Evolutionary conservation across 495 filamentous ascomycete genomes (phyloP).

Genomic region (Penicillium waksmanii): DNA sequence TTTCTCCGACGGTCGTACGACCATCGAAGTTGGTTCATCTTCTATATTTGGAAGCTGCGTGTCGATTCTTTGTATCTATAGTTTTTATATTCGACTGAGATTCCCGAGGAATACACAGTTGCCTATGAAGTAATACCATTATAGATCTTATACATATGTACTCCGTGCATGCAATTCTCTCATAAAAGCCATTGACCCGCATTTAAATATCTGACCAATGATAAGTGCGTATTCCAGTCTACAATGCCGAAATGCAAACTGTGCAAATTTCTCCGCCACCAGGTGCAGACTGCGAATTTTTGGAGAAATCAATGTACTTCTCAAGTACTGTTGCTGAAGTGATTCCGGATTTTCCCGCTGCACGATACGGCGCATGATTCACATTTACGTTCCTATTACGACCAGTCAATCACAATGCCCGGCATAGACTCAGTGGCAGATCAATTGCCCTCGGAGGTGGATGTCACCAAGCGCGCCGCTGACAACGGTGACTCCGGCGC

Average conservation of each 20-base stretch:
- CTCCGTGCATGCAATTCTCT: no score
- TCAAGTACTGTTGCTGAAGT: neutral
- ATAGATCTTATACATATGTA: no score
- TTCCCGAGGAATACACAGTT: no score
- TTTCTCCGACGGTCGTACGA: no score
- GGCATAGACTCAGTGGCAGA: slow-evolving; percentile 21
- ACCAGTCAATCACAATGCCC: slow-evolving; percentile 6
- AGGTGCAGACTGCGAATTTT: slow-evolving; percentile 14
- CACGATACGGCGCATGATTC: neutral
- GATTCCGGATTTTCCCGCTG: neutral
- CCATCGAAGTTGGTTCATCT: no score
- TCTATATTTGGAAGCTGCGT: no score
- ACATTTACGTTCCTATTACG: neutral
- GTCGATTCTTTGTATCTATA: no score
- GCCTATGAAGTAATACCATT: no score
- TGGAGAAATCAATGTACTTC: slow-evolving; percentile 9
- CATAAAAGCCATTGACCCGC: neutral
- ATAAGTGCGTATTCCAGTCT: neutral
- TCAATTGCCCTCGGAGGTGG: slow-evolving; percentile 9
- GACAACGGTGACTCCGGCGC: slow-evolving; percentile 10
- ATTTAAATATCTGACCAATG: slow-evolving; percentile 5
- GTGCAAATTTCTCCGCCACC: slow-evolving; percentile 17
- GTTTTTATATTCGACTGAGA: no score
- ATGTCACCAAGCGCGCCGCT: slow-evolving; percentile 22
- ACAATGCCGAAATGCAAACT: slow-evolving; percentile 12